Percentiles rank a stretch among this genome's conserved stretches.
These are phyloP conservation scores for Apostasia shenzhenica DNA, from an alignment of 106 monocot genomes.

Conservation along the genomic window DNA sequence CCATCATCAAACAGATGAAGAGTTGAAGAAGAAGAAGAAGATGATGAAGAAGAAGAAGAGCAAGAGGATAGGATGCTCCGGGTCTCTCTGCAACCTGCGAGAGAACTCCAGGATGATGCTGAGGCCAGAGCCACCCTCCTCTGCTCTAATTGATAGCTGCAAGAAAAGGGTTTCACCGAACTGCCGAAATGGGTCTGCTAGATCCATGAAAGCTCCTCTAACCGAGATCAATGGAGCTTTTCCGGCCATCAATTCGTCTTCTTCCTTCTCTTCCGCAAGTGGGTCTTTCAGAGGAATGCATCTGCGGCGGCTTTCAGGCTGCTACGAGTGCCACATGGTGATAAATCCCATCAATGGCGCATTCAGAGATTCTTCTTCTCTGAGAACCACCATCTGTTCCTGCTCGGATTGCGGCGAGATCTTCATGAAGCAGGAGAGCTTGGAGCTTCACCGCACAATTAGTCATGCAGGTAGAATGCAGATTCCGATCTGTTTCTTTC, in stretches of 20 bases:
- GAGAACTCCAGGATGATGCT: constrained; percentile 24
- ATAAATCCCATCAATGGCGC: constrained; percentile 42
- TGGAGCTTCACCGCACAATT: constrained; percentile 61
- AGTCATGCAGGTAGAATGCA: constrained; percentile 65
- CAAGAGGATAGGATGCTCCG: constrained; percentile 42
- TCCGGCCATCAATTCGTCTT: constrained; percentile 11
- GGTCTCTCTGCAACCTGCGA: constrained; percentile 37
- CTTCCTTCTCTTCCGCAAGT: constrained; percentile 49
- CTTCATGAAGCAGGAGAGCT: constrained; percentile 63
- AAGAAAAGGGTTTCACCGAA: constrained; percentile 13
- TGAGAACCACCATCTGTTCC: constrained; percentile 33
- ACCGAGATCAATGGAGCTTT: constrained; percentile 23
- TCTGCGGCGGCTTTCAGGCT: constrained; percentile 69
- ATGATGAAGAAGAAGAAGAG: constrained; percentile 13
- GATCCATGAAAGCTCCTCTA: constrained; percentile 23
- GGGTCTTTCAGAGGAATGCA: constrained; percentile 77
- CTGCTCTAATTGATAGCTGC: constrained; percentile 2
- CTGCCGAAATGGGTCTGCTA: constrained; percentile 1
- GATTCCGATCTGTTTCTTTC: background rate
- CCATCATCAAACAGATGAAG: constrained; percentile 9
- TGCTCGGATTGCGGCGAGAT: constrained; percentile 81
- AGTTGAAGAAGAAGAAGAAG: background rate
- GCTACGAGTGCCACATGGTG: constrained; percentile 66
- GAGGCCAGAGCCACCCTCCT: constrained; percentile 9
- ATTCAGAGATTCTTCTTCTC: constrained; percentile 45